Base-by-base conservation (phyloP, 1,139 yeast genomes). In the Yamadazyma blattariae region DNA sequence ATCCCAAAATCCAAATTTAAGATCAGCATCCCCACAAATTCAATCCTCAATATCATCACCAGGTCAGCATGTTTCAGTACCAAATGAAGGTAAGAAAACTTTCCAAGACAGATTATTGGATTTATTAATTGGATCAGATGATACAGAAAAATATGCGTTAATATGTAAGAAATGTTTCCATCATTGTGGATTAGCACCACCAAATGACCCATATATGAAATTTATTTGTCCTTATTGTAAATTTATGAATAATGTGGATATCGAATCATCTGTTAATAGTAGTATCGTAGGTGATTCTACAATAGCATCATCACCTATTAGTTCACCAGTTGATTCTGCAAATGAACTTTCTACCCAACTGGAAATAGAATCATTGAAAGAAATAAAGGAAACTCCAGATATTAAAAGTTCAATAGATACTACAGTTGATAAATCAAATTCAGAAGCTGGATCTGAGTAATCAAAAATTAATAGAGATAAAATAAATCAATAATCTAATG, bases 181-280 rank as follows among this genome's bases (percentile, higher is more conserved):
- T 19, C 95, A 87, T 57, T 87, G 87, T 51, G 96, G 96, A 1
- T 67, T 87, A 35, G 95, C 95, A 0, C 87, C 89, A 5, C 90
- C 88, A 1, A 55, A 64, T 13, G 54, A 65, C 16, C 87, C 95
- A 0, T 59, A 64, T 14, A 78, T 88, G 7, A 61, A 61, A 38
- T 90, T 82, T 52, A 59, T 70, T 5, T 90, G 97, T 57, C 88
- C 92, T 9, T 62, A 66, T 23, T 90, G 97, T 61, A 88, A 87
- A 1, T 48, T 51, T 13, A 43, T 74, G 47, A 83, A 84, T 54
- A 85, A 32, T 22, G 21, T 20, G 8, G 26, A 16, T 9, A 27
- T 18, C 6, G 29, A 18, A n/a, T n/a, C n/a, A n/a, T n/a, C n/a
- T n/a, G n/a, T n/a, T n/a, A n/a, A n/a, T n/a, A n/a, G n/a, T n/a